Percentiles rank a stretch among this genome's conserved stretches.
Evolutionary conservation across 768 basidiomycete species (phyloP).

Genomic region (Mycena venus): DNA sequence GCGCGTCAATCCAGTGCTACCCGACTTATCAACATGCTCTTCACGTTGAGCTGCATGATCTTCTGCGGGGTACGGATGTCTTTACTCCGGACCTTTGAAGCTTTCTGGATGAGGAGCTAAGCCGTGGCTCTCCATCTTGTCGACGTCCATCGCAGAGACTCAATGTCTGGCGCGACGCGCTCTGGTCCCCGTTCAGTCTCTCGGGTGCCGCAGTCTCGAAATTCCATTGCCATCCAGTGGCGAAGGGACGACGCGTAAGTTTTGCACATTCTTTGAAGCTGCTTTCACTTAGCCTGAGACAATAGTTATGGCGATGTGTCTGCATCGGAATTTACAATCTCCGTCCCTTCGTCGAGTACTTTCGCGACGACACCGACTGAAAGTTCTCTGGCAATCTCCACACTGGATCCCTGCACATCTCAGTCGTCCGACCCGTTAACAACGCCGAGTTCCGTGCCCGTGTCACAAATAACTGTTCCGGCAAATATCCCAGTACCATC

Average conservation of each 20-base stretch:
- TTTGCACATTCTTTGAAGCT: not conserved
- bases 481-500: not conserved
- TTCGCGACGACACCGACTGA: not conserved
- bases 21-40: slow-evolving; percentile 13
- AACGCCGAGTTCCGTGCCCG: not conserved
- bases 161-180: not conserved
- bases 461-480: not conserved
- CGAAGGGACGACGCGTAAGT: slow-evolving; percentile 13
- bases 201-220: not conserved
- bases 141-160: slow-evolving; percentile 6
- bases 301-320: not conserved
- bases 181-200: not conserved
- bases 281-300: not conserved
- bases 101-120: not conserved
- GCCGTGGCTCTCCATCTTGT: slow-evolving; percentile 10
- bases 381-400: not conserved
- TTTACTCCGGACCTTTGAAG: not conserved
- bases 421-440: not conserved
- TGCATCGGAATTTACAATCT: not conserved
- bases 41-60: not conserved
- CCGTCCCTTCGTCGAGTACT: not conserved
- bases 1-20: not conserved
- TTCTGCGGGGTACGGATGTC: not conserved
- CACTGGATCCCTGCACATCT: not conserved
- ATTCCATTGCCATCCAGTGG: not conserved